These are phyloP conservation scores for Curvularia eragrostidis DNA, from an alignment of 2,329 filamentous ascomycete species.

Conservation along the genomic window DNA sequence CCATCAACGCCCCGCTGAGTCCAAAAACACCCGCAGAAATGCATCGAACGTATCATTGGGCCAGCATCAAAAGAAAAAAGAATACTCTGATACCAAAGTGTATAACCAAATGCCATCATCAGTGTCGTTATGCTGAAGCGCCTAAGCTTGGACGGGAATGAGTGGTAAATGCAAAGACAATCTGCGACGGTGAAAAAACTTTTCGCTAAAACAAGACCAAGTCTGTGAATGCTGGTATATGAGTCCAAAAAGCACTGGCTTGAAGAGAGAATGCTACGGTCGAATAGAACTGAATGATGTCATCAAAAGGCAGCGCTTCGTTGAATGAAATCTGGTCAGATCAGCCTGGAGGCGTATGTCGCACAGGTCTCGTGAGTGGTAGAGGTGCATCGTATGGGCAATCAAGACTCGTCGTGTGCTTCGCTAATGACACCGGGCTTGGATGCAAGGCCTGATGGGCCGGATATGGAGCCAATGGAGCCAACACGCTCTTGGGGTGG, in stretches of 20 bases:
- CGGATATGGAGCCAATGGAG: constrained; percentile 42
- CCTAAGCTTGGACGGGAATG: constrained; percentile 10
- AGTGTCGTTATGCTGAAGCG: constrained; percentile 22
- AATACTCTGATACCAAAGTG: constrained; percentile 3
- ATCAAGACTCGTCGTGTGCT: constrained; percentile 49
- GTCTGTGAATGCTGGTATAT: constrained; percentile 8
- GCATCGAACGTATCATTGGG: constrained; percentile 18
- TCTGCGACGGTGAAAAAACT: constrained; percentile 20
- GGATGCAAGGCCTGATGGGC: constrained; percentile 38
- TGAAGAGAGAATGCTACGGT: constrained; percentile 8
- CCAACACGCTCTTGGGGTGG: constrained; percentile 56
- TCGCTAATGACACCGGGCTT: constrained; percentile 50
- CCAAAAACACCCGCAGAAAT: constrained; percentile 23
- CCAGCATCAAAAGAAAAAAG: constrained; percentile 4
- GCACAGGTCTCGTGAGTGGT: constrained; percentile 6
- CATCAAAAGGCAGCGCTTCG: constrained; percentile 6
- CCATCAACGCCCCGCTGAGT: constrained; percentile 15
- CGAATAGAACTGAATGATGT: constrained; percentile 1
- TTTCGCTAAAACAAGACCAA: constrained; percentile 16
- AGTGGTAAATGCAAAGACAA: constrained; percentile 15
- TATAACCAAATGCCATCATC: constrained; percentile 21
- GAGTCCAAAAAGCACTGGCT: constrained; percentile 1
- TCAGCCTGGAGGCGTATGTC: constrained; percentile 3
- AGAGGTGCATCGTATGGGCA: background rate
- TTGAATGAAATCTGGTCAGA: constrained; percentile 7